Base-by-base conservation (phyloP, 176 grass and related monocot genomes). In the Carex parvula region DNA sequence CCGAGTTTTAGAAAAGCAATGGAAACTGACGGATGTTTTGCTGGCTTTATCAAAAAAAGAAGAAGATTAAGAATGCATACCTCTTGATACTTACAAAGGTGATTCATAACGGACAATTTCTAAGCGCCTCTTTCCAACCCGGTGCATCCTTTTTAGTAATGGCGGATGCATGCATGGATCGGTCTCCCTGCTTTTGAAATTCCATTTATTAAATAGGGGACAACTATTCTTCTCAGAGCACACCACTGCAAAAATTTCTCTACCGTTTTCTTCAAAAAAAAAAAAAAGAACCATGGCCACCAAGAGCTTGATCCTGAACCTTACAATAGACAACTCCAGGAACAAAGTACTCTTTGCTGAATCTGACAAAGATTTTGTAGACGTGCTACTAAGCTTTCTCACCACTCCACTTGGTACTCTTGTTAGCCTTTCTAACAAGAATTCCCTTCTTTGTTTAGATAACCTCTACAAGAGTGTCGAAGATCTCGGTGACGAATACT, bases 361-460 rank as follows among this genome's bases (percentile, higher is more conserved):
- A 77, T 84, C 84, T 24, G 81, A 80, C 35, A 81, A 88, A 46
- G 81, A 88, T 14, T 94, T 94, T 61, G 81, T 94, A 8, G 92
- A 89, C 21, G 67, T 83, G 6, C 71, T 95, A 13, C 84, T 95
- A 30, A 78, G 89, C 56, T 95, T 95, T 60, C 87, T 95, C 41
- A 88, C 87, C 16, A 71, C 89, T 62, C 90, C 93, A 0, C 44
- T 92, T 0, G 90, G 81, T 70, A 86, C 86, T 33, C 0, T 89
- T 60, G 54, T 85, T 37, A 83, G 81, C 0, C 44, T 88, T 22
- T 84, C 88, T 7, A 79, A 64, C 71, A 90, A 86, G 82, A 68
- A 85, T 4, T 81, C 84, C 11, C 1, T 75, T 21, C 15, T 37
- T 33, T 59, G 54, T 26, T 10, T 81, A 17, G 60, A 81, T 62